Evolutionary conservation across 1,284 basidiomycete genomes (phyloP).

Genomic region (Malassezia sp.): DNA sequence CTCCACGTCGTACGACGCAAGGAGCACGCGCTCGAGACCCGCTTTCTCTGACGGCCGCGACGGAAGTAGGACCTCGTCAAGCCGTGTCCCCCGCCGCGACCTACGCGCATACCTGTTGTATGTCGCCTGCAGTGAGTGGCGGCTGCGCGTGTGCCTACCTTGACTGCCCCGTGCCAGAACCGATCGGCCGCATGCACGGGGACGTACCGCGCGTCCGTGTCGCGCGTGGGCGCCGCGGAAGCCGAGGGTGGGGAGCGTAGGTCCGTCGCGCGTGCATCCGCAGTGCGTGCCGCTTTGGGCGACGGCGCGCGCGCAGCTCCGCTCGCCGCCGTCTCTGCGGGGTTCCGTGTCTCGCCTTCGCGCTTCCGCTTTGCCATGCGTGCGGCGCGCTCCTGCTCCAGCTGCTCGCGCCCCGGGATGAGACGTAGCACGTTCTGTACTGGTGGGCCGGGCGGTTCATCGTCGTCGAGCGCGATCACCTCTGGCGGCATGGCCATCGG

Average conservation of each 20-base stretch:
- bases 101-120: conserved; percentile 24
- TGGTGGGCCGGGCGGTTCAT: not conserved
- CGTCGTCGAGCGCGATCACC: not conserved
- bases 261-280: not conserved
- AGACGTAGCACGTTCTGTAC: not conserved
- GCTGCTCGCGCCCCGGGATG: conserved; percentile 25
- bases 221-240: too few species aligned
- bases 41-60: conserved; percentile 17
- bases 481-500: conserved; percentile 1
- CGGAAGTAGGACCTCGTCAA: conserved; percentile 27
- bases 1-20: conserved; percentile 34
- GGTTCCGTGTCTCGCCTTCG: not conserved
- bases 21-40: conserved; percentile 23
- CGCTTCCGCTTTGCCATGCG: conserved; percentile 19
- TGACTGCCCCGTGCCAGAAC: conserved; percentile 36
- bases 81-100: conserved; percentile 10
- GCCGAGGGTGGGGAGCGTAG: too few species aligned
- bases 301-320: not conserved
- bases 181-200: conserved; percentile 19
- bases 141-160: conserved; percentile 9
- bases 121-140: conserved; percentile 14
- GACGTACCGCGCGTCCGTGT: conserved; percentile 3
- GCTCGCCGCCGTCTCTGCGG: too few species aligned
- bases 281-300: not conserved
- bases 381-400: conserved; percentile 30